phyloP scores from a whole-genome alignment of 2,329 filamentous ascomycete species.

The Ciborinia camelliae region DNA sequence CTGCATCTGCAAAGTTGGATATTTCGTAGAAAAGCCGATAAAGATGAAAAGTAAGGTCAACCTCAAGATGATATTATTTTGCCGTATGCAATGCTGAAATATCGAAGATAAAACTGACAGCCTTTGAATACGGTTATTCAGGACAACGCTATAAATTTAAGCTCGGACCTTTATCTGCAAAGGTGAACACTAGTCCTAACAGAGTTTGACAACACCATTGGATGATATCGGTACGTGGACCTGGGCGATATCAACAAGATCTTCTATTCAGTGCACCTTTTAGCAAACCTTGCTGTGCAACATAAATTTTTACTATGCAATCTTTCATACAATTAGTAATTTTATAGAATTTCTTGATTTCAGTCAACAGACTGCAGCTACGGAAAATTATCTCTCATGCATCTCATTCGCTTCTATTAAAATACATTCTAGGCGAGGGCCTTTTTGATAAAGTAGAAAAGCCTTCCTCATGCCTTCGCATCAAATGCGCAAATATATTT shows the following conservation, averaged over 20 bases:
- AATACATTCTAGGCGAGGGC: slow-evolving; percentile 36
- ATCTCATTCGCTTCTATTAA: slow-evolving; percentile 33
- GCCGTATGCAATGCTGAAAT: slow-evolving; percentile 3
- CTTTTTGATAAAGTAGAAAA: slow-evolving; percentile 18
- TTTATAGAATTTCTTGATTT: neutral
- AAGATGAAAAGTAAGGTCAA: neutral
- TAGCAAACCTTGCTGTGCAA: neutral
- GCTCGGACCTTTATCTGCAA: neutral
- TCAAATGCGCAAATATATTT: slow-evolving; percentile 13
- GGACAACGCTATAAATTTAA: slow-evolving; percentile 12
- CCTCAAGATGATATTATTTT: neutral
- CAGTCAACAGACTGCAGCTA: neutral
- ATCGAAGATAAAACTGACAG: slow-evolving; percentile 8
- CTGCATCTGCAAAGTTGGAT: slow-evolving; percentile 1
- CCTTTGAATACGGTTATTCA: slow-evolving; percentile 13
- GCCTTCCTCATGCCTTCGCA: slow-evolving; percentile 5
- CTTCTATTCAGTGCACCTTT: neutral
- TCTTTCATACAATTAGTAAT: neutral
- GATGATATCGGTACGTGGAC: too few relatives aligned
- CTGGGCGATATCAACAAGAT: neutral
- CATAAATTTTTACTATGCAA: neutral
- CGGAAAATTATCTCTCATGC: slow-evolving; percentile 11
- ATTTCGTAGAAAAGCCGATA: neutral
- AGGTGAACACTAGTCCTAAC: neutral
- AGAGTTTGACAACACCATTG: slow-evolving; percentile 14